These are phyloP conservation scores for Clitopilus passeckerianus DNA, from an alignment of 768 basidiomycete species.

Conservation along the genomic window DNA sequence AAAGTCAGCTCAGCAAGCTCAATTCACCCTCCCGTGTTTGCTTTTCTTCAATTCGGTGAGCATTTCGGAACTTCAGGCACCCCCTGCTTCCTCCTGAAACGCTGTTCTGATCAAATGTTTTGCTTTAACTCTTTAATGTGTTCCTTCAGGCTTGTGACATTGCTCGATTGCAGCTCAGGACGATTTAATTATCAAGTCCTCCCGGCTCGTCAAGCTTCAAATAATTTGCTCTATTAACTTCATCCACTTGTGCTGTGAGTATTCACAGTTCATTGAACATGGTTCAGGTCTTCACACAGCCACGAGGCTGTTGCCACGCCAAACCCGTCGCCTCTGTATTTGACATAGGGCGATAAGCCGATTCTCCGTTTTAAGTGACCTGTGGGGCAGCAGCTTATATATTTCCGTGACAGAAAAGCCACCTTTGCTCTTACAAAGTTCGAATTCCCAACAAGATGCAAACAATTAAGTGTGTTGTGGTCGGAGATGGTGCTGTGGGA, in stretches of 20 bases:
- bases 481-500: slow-evolving; percentile 97
- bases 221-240: slow-evolving; percentile 13
- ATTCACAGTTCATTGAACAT: slow-evolving; percentile 8
- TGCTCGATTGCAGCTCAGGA: slow-evolving; percentile 18
- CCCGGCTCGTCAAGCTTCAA: slow-evolving; percentile 14
- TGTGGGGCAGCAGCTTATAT: slow-evolving; percentile 15
- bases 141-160: slow-evolving; percentile 19
- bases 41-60: slow-evolving; percentile 12
- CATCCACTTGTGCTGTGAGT: slow-evolving; percentile 14
- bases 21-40: slow-evolving; percentile 15
- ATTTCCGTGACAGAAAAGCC: slow-evolving; percentile 7
- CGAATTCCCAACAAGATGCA: slow-evolving; percentile 55
- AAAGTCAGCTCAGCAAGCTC: slow-evolving; percentile 28
- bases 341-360: slow-evolving; percentile 22
- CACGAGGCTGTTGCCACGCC: slow-evolving; percentile 39
- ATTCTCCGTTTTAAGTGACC: slow-evolving; percentile 6
- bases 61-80: slow-evolving; percentile 2
- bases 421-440: neutral
- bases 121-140: slow-evolving; percentile 5
- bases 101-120: neutral
- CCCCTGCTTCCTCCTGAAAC: neutral
- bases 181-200: slow-evolving; percentile 25
- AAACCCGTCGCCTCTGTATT: slow-evolving; percentile 15
- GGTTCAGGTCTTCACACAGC: slow-evolving; percentile 18
- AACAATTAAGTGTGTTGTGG: slow-evolving; percentile 97